Evolutionary conservation across 2,329 filamentous ascomycete species (phyloP).

Genomic region (Chaetomium sp.): DNA sequence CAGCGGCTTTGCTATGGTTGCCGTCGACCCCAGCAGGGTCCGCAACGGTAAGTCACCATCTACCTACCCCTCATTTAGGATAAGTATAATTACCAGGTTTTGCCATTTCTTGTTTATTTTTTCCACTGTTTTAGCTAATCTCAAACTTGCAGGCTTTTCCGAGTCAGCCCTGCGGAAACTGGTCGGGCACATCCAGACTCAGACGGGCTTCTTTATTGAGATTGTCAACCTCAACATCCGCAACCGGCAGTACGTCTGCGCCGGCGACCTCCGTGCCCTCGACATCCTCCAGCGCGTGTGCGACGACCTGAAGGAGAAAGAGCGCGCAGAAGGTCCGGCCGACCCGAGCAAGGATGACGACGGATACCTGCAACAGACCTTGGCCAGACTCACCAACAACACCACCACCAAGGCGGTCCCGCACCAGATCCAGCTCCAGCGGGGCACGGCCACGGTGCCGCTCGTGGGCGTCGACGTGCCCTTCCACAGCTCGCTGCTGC

Average conservation of each 20-base stretch:
- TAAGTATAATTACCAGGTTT: too few species aligned
- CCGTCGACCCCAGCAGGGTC: slow-evolving; percentile 93
- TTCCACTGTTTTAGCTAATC: slow-evolving; percentile 64
- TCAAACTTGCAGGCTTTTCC: neutral
- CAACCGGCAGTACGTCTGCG: slow-evolving; percentile 67
- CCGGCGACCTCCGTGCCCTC: slow-evolving; percentile 34
- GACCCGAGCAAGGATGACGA: too few species aligned
- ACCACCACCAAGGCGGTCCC: slow-evolving; percentile 37
- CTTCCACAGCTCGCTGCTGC: slow-evolving; percentile 79
- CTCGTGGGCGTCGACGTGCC: slow-evolving; percentile 95
- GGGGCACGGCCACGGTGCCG: slow-evolving; percentile 92
- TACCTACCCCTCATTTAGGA: too few species aligned
- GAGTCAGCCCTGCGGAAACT: neutral
- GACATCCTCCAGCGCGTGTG: neutral
- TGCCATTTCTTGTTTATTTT: slow-evolving; percentile 66
- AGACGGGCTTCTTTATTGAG: slow-evolving; percentile 89
- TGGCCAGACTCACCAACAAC: neutral
- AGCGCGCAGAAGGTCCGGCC: too few species aligned
- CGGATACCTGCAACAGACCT: slow-evolving; percentile 47
- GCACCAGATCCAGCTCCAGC: slow-evolving; percentile 59
- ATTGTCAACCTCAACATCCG: slow-evolving; percentile 93
- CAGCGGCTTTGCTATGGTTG: slow-evolving; percentile 98
- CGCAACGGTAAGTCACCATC: slow-evolving; percentile 59
- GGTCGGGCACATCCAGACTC: slow-evolving; percentile 85
- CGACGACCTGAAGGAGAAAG: neutral